A percentile compares a stretch with the other conserved stretches of the same genome.
phyloP scores from a whole-genome alignment of 164 flowering plant genomes.

The Sextonia rubra region DNA sequence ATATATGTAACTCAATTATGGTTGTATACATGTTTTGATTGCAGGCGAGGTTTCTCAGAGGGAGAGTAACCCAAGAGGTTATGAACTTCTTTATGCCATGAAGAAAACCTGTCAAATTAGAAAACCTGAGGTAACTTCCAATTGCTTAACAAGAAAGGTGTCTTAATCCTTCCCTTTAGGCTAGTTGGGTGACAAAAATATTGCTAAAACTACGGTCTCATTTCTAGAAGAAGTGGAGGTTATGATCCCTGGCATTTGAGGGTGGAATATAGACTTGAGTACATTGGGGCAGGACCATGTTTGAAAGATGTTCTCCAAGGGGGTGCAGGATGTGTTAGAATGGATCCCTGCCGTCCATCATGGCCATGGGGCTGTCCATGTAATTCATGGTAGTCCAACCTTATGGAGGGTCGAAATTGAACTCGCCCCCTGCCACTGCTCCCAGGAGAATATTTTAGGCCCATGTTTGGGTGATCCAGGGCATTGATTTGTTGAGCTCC shows the following conservation, averaged over 20 bases:
- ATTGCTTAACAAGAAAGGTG: too few species aligned
- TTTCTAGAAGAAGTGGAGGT: too few species aligned
- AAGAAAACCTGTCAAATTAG: conserved; percentile 48
- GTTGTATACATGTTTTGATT: conserved; percentile 7
- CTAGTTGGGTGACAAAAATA: too few species aligned
- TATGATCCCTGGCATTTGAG: too few species aligned
- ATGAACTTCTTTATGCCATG: conserved; percentile 43
- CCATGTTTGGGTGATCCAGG: neutral
- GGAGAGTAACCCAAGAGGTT: conserved; percentile 38
- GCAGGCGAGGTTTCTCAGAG: conserved; percentile 32
- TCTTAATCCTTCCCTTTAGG: too few species aligned
- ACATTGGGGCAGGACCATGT: too few species aligned
- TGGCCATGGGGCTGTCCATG: neutral
- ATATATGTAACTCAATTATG: neutral
- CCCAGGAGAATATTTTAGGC: too few species aligned
- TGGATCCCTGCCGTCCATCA: conserved; percentile 2
- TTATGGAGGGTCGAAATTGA: neutral
- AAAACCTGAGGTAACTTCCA: conserved; percentile 62
- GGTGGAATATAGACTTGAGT: too few species aligned
- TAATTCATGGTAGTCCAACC: too few species aligned
- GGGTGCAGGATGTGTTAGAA: too few species aligned
- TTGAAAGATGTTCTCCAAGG: too few species aligned
- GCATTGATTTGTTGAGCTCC: neutral
- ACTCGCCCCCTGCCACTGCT: neutral
- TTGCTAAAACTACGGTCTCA: too few species aligned